Conservation (phyloP, 208 protist genomes). For the Leishmania martiniquensis region DNA sequence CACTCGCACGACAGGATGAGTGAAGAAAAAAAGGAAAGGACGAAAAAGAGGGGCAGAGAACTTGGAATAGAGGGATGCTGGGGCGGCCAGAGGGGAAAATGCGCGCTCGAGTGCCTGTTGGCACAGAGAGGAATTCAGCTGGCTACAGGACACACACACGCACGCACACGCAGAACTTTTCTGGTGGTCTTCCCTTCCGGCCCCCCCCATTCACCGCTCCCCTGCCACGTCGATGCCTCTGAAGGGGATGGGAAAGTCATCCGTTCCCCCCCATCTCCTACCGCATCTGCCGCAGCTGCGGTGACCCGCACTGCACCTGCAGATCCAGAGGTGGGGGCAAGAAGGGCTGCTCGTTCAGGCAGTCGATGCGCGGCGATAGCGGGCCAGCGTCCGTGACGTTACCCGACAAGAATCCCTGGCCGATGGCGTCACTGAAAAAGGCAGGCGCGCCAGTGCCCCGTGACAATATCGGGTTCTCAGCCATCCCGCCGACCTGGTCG, state of each 20-base stretch:
- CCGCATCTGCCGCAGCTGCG: not conserved
- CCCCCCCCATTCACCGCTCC: not conserved
- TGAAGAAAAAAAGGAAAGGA: not conserved
- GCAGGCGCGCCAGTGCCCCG: slow-evolving; percentile 15
- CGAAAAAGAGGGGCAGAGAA: not conserved
- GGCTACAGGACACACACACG: not conserved
- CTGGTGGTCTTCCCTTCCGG: not conserved
- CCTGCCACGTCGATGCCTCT: not conserved
- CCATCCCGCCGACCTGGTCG: slow-evolving; percentile 9
- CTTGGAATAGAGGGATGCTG: not conserved
- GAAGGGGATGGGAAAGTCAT: not conserved
- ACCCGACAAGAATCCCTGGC: slow-evolving; percentile 39
- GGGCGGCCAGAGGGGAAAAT: not conserved
- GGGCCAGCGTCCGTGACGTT: slow-evolving; percentile 33
- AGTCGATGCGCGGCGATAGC: slow-evolving; percentile 34
- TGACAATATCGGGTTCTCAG: slow-evolving; percentile 16
- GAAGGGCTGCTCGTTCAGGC: slow-evolving; percentile 11
- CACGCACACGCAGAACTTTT: not conserved
- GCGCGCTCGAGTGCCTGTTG: not conserved
- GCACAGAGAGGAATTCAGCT: not conserved
- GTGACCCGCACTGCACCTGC: slow-evolving; percentile 1
- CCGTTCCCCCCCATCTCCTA: slow-evolving; percentile 1
- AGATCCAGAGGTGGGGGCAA: slow-evolving; percentile 4
- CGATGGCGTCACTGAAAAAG: slow-evolving; percentile 40
- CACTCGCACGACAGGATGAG: not conserved